A percentile compares a stretch with the other conserved stretches of the same genome.
Evolutionary conservation across 2,329 filamentous ascomycete genomes (phyloP).

Genomic region (Alternaria novae-zelandiae): DNA sequence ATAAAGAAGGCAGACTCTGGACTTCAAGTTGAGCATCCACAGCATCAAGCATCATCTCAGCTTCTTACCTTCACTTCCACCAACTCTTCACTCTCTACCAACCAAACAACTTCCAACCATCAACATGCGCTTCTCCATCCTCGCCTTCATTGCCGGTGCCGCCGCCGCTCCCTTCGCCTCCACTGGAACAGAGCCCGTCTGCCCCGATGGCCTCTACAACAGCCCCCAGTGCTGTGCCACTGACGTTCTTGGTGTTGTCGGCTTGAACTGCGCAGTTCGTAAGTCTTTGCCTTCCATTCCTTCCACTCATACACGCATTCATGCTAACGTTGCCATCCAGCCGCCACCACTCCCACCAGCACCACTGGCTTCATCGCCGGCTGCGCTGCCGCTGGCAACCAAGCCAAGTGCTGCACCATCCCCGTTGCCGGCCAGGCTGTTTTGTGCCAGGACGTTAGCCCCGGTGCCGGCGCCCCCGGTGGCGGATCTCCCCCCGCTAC

Average conservation of each 20-base stretch:
- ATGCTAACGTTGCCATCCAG: neutral
- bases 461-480: neutral
- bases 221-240: constrained; percentile 17
- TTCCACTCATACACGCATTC: neutral
- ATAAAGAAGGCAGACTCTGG: constrained; percentile 3
- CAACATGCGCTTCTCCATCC: constrained; percentile 14
- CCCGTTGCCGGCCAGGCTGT: constrained; percentile 10
- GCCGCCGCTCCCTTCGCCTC: constrained; percentile 3
- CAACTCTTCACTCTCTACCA: neutral
- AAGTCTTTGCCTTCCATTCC: neutral
- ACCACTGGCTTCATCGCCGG: constrained; percentile 1
- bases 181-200: neutral
- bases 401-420: constrained; percentile 16
- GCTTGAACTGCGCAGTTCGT: constrained; percentile 12
- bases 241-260: constrained; percentile 6
- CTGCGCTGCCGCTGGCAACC: constrained; percentile 8
- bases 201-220: constrained; percentile 6
- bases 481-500: neutral
- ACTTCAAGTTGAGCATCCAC: neutral
- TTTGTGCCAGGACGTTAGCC: constrained; percentile 14
- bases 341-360: constrained; percentile 1
- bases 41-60: neutral
- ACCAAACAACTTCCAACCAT: neutral
- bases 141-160: constrained; percentile 3
- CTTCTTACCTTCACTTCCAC: neutral